Evolutionary conservation across 495 filamentous ascomycete genomes (phyloP), one percentile per base, ranked within the genome.

Genomic region (Amphirosellinia nigrospora): DNA sequence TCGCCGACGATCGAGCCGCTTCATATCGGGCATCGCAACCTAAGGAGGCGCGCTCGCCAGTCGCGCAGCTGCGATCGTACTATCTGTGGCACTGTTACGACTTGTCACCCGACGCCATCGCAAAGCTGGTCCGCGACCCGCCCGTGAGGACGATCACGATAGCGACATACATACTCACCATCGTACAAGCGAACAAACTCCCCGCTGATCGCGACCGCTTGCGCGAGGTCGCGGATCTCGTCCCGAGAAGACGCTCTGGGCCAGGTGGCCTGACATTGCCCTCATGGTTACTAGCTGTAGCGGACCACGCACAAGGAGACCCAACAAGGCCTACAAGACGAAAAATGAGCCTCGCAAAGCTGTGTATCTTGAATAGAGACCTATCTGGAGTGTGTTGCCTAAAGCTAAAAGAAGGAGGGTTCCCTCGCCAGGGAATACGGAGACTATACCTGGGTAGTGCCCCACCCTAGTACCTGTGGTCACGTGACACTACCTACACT

Each of bases 1-100:
- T 79, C 26, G 80, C 82, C 32, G 78, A 83, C 21, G 56, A 73
- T 32, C 79, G 78, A 68, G 77, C 75, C 4, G 55, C 65, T 0
- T 68, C 77, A 21, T 84, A 81, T 64, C 73, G 72, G 11, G 32
- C 71, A 36, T 34, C 73, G 4, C 73, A 76, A 41, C 75, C 77
- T 15, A 52, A 66, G n/a, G 23, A 66, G n/a, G 23, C 66, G 11
- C 72, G 48, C 26, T 74, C 79, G 8, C 45, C 68, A 8, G 66
- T 67, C 0, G 34, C 82, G 2, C 72, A 81, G n/a, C 82, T 92
- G 16, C 84, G 88, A 23, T 85, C 88, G 1, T 91, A 91, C 70
- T 82, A 84, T 65, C 77, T 92, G 58, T 93, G 90, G 90, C 78
- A 88, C 71, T 55, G 75, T 6, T 80, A 86, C 64, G 75, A 75